A percentile compares a stretch with the other conserved stretches of the same genome.
Conservation (phyloP, 176 grass and related monocot genomes). For the sorghum (Sorghum bicolor) region Sorghum_bicolor_NCBIv3 NC_012879.2:12927501-12928000, state of each 20-base stretch:
- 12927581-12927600: not conserved
- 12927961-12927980: not conserved
- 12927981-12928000: too few species aligned
- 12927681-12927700: not conserved
- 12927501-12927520: not conserved
- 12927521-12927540: not conserved
- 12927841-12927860: conserved; percentile 42
- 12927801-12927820: conserved; percentile 19
- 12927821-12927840: conserved; percentile 33
- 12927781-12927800: conserved; percentile 4
- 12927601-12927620: conserved; percentile 14
- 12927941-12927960: not conserved
- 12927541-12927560: not conserved
- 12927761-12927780: conserved; percentile 4
- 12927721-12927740: conserved; percentile 37
- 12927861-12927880: conserved; percentile 13
- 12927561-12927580: not conserved
- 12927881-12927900: not conserved
- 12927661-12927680: conserved; percentile 30
- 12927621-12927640: conserved; percentile 24
- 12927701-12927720: conserved; percentile 41
- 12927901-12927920: conserved; percentile 23
- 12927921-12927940: not conserved
- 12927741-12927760: conserved; percentile 45
- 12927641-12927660: conserved; percentile 37